Evolutionary conservation across 2,329 filamentous ascomycete species (phyloP).

Genomic region (Claviceps pusilla): DNA sequence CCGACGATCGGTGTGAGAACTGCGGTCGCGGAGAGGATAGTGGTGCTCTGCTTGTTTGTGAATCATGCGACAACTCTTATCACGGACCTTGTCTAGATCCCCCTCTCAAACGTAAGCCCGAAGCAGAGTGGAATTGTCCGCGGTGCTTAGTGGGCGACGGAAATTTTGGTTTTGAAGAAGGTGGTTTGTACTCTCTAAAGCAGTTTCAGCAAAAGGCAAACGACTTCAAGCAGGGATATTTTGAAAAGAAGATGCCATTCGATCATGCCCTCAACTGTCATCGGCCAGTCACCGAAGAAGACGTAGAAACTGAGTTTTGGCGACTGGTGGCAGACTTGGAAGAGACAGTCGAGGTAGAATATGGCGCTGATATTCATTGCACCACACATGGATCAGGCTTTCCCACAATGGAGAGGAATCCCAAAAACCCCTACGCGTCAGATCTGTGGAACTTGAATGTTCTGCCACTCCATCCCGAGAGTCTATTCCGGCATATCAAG

Average conservation of each 20-base stretch:
- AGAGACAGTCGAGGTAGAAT: constrained; percentile 94
- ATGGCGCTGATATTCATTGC: constrained; percentile 94
- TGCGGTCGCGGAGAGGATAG: constrained; percentile 68
- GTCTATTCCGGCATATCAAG: constrained; percentile 92
- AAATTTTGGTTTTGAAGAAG: constrained; percentile 94
- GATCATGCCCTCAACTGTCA: constrained; percentile 72
- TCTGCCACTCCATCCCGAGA: constrained; percentile 77
- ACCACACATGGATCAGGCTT: constrained; percentile 97
- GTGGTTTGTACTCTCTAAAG: constrained; percentile 83
- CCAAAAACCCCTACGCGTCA: constrained; percentile 69
- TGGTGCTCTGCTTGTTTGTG: constrained; percentile 61
- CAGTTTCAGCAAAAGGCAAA: constrained; percentile 94
- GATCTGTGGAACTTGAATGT: constrained; percentile 96
- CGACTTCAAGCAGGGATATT: constrained; percentile 89
- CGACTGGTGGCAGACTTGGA: constrained; percentile 82
- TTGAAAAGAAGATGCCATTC: constrained; percentile 76
- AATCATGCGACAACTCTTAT: constrained; percentile 79
- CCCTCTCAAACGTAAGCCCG: constrained; percentile 59
- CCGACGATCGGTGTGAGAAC: constrained; percentile 61
- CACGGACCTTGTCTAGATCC: constrained; percentile 84
- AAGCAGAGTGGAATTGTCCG: constrained; percentile 90
- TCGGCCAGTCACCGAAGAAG: constrained; percentile 76
- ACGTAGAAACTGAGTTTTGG: constrained; percentile 96
- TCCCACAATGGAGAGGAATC: constrained; percentile 82
- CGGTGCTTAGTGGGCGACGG: constrained; percentile 90